phyloP scores from a whole-genome alignment of 768 basidiomycete genomes.

The Hydnomerulius pinastri region DNA sequence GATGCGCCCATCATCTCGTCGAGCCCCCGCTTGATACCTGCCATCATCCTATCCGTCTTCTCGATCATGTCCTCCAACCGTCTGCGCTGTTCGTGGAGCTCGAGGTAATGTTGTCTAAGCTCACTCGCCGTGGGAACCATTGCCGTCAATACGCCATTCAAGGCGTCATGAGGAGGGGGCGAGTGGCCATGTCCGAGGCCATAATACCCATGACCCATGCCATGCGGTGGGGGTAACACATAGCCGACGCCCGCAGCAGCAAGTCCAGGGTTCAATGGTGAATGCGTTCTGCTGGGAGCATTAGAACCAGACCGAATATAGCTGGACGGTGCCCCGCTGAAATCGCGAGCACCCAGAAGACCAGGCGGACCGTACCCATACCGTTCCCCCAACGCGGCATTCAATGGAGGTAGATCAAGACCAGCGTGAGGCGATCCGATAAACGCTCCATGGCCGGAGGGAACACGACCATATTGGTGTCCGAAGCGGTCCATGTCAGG shows the following conservation, averaged over 20 bases:
- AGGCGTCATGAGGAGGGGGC: conserved; percentile 33
- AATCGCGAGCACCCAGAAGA: conserved; percentile 34
- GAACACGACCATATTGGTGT: conserved; percentile 36
- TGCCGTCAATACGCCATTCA: conserved; percentile 29
- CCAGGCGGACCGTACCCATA: conserved; percentile 40
- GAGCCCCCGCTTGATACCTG: conserved; percentile 68
- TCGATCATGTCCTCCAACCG: conserved; percentile 74
- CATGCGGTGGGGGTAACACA: conserved; percentile 41
- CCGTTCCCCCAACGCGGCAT: conserved; percentile 40
- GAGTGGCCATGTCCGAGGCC: conserved; percentile 40
- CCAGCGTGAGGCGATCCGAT: conserved; percentile 43
- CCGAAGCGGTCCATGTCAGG: conserved; percentile 35
- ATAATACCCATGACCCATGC: conserved; percentile 38
- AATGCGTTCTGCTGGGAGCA: conserved; percentile 73
- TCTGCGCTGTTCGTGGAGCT: conserved; percentile 62
- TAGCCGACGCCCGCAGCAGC: conserved; percentile 40
- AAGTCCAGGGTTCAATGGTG: conserved; percentile 58
- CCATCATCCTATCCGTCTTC: conserved; percentile 73
- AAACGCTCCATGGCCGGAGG: conserved; percentile 36
- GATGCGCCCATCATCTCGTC: conserved; percentile 64
- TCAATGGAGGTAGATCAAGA: conserved; percentile 66
- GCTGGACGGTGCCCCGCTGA: conserved; percentile 46
- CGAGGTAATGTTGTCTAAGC: conserved; percentile 69
- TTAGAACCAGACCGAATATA: conserved; percentile 66
- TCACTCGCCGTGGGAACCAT: conserved; percentile 54